Evolutionary conservation across 495 filamentous ascomycete species (phyloP).

Genomic region (Daldinia grandis): DNA sequence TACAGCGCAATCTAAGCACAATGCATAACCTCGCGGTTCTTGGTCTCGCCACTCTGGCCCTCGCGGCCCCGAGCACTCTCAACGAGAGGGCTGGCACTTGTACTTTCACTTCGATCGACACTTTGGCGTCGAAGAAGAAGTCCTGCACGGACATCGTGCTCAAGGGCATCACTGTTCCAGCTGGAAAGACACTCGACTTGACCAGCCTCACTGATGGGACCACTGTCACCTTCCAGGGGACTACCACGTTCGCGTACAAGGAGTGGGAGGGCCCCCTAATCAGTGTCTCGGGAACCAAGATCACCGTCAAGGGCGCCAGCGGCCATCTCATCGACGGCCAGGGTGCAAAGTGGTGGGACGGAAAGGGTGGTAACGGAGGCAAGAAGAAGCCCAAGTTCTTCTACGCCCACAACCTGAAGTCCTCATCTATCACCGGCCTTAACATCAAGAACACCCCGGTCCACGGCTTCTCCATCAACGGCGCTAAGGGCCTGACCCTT

Average conservation of each 20-base stretch:
- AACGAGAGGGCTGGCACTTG: conserved; percentile 12
- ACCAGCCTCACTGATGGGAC: conserved; percentile 15
- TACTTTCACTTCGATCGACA: conserved; percentile 11
- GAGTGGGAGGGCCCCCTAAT: conserved; percentile 62
- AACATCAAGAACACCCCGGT: conserved; percentile 66
- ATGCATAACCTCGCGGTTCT: conserved; percentile 19
- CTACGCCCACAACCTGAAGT: conserved; percentile 53
- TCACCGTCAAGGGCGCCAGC: conserved; percentile 56
- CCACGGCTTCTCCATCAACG: conserved; percentile 67
- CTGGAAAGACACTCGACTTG: conserved; percentile 22
- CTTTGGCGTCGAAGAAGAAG: not conserved
- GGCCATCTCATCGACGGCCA: conserved; percentile 56
- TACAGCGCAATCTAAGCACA: not conserved
- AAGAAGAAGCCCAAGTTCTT: conserved; percentile 66
- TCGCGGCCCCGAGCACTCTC: conserved; percentile 15
- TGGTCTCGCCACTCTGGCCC: conserved; percentile 6
- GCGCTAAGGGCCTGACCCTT: conserved; percentile 58
- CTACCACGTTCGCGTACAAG: conserved; percentile 59
- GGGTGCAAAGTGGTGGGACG: conserved; percentile 63
- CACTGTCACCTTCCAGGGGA: conserved; percentile 58
- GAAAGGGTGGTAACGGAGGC: conserved; percentile 59
- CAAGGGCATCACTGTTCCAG: conserved; percentile 18
- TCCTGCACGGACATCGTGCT: conserved; percentile 21
- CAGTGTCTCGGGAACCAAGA: conserved; percentile 56
- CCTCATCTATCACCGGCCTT: conserved; percentile 52